Percentiles rank a stretch among this genome's conserved stretches.
These are phyloP conservation scores for Capillidium rhysosporum DNA, from an alignment of 371 early-diverging fungal species.

Conservation along the genomic window DNA sequence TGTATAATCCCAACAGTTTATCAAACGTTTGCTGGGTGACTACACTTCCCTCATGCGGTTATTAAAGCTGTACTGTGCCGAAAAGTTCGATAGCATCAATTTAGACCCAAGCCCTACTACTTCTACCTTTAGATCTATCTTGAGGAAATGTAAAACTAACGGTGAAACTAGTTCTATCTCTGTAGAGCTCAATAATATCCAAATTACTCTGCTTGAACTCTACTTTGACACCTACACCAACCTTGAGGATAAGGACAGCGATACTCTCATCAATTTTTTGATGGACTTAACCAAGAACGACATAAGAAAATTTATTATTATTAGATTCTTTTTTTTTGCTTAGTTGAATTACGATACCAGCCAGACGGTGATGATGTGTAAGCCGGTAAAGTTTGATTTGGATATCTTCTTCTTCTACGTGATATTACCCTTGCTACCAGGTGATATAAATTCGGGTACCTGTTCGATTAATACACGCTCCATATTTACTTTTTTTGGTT, in stretches of 20 bases:
- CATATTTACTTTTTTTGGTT: not conserved
- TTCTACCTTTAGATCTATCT: no score
- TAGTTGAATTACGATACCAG: conserved; percentile 61
- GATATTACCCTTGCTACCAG: conserved; percentile 55
- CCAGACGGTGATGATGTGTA: conserved; percentile 76
- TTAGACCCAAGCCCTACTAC: not conserved
- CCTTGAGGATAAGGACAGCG: no score
- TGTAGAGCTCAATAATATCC: not conserved
- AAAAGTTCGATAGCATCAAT: conserved; percentile 2
- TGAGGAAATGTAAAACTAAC: no score
- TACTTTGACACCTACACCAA: conserved; percentile 10
- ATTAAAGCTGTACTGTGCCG: conserved; percentile 3
- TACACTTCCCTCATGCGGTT: conserved; percentile 9
- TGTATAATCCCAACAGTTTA: no score
- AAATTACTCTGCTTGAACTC: not conserved
- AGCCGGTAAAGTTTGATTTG: conserved; percentile 52
- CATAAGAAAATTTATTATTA: no score
- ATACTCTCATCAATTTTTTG: no score
- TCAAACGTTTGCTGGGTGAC: not conserved
- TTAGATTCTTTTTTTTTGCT: conserved; percentile 2
- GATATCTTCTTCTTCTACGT: conserved; percentile 75
- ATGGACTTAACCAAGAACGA: no score
- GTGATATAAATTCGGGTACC: conserved; percentile 72
- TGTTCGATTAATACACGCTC: not conserved
- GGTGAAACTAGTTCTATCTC: not conserved